Percentiles rank a stretch among this genome's conserved stretches.
Conservation (phyloP, 75 land plant species). For the Pinus albicaulis region DNA sequence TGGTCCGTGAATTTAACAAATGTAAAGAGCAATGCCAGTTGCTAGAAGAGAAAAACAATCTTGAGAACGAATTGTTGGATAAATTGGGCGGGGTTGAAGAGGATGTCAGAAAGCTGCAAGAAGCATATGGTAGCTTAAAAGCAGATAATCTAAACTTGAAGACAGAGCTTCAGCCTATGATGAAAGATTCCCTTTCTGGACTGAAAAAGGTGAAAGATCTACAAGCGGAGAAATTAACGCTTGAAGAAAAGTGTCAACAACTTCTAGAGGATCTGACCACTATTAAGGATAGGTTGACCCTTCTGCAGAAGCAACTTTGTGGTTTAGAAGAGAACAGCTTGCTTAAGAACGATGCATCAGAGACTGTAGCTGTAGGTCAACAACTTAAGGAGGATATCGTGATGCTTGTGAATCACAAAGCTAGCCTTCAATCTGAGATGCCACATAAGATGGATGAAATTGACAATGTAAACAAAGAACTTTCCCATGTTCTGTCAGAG, state of each 20-base stretch:
- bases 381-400: neutral
- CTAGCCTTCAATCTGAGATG: neutral
- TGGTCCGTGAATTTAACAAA: conserved; percentile 7
- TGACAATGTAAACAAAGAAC: neutral
- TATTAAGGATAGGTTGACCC: neutral
- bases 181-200: neutral
- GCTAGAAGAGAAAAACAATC: neutral
- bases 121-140: neutral
- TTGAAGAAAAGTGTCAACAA: neutral
- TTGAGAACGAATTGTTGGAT: conserved; percentile 1
- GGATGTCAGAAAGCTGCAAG: neutral
- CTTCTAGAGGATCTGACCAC: neutral
- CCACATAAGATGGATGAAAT: neutral
- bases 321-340: neutral
- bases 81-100: neutral
- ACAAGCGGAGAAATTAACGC: neutral
- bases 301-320: neutral
- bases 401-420: neutral
- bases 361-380: neutral
- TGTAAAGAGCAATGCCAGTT: neutral
- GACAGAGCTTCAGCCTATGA: neutral
- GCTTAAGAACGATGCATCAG: neutral
- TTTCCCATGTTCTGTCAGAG: neutral
- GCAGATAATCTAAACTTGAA: neutral
- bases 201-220: neutral